Base-by-base conservation (phyloP, 2,329 filamentous ascomycete genomes). In the Emergomyces orientalis region DNA sequence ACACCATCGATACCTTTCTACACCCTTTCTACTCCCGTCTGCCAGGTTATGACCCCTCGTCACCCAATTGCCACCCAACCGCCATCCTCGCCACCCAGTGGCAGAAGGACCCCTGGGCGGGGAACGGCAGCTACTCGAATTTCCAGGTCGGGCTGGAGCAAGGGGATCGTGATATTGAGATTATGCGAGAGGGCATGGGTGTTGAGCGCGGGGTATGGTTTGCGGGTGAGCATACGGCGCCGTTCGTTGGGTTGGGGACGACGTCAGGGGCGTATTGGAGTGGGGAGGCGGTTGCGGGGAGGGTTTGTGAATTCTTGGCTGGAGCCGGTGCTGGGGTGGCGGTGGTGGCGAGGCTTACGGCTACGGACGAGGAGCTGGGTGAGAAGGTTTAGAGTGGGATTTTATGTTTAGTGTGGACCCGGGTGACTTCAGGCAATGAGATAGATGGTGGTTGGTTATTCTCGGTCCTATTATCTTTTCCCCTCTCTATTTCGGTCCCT, bases 191-290 rank as follows among this genome's bases (percentile, higher is more conserved):
- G 2, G 83, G 83, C 0, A 70, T 81, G 54, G 77, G 77, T 0
- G 39, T 67, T 25, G 85, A 84, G 14, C 78, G 85, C 27, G 86
- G 89, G 0, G 71, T 96, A 9, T 96, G 91, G 91, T 80, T 96
- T 67, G 91, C 91, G 0, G 91, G 91, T 0, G 91, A 96, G 76
- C 91, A 96, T 76, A 96, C 91, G 27, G 88, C 90, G 62, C 91
- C 92, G 4, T 96, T 96, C 77, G 86, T 95, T 34, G 91, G 89
- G 13, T 75, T 97, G 65, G 93, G 92, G 0, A 97, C 92, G 4
- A 89, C 88, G 14, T 95, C 91, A 0, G 93, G 93, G 0, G 93
- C 93, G 13, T 97, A 91, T 74, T 96, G 90, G 90, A 91, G 89
- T 72, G 92, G 92, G 1, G 90, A 96, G 77, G 83, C 82, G 25